Percentiles rank a stretch among this genome's conserved stretches.
Conservation (phyloP, 441 rosid genomes). For the Euphorbia schlechtendalii region DNA sequence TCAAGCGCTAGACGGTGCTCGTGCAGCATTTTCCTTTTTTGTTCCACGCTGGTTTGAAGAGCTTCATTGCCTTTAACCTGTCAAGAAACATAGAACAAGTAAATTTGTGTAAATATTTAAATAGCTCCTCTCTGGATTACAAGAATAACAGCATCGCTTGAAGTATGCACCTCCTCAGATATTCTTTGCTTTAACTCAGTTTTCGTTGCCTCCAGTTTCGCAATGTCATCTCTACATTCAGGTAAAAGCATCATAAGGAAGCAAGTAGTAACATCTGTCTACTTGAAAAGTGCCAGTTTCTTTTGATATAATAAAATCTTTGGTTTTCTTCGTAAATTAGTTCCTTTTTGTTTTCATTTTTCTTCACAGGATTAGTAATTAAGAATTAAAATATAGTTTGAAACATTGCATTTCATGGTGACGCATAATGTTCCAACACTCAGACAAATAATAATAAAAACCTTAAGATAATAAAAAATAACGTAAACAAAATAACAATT, state of each 20-base stretch:
- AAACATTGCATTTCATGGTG: background rate
- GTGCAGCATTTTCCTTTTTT: slow-evolving; percentile 56
- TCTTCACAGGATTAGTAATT: background rate
- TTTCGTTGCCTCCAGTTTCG: slow-evolving; percentile 64
- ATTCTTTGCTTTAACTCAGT: slow-evolving; percentile 55
- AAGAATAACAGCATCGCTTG: slow-evolving; percentile 12
- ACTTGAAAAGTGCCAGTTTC: background rate
- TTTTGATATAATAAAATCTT: background rate
- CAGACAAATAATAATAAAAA: background rate
- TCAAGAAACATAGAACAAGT: slow-evolving; percentile 17
- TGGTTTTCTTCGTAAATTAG: too few species aligned
- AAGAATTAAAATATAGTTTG: background rate
- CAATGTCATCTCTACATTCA: slow-evolving; percentile 54
- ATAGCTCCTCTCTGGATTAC: slow-evolving; percentile 8
- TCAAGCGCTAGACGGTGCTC: slow-evolving; percentile 70
- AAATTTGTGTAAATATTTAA: slow-evolving; percentile 12
- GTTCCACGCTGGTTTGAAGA: slow-evolving; percentile 56
- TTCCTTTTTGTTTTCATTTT: background rate
- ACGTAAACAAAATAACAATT: background rate
- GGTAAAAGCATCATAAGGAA: slow-evolving; percentile 22
- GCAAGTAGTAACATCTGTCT: background rate
- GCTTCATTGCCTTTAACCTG: slow-evolving; percentile 62
- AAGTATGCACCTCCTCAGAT: slow-evolving; percentile 54
- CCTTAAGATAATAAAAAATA: background rate
- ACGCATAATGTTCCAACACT: background rate